phyloP scores from a whole-genome alignment of 106 monocot species.

The Platanthera zijinensis region DNA sequence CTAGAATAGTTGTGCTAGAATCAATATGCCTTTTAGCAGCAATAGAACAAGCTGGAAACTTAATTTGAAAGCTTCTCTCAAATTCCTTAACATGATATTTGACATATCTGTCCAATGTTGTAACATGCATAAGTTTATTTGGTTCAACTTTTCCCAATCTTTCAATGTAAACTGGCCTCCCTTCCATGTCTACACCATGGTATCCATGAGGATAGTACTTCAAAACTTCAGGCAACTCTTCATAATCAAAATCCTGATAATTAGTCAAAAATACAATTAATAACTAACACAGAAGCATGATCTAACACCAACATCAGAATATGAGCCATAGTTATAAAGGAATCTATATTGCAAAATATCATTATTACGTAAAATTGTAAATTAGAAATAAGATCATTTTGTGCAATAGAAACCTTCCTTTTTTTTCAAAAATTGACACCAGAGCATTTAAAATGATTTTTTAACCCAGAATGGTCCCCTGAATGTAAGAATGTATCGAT shows the following conservation, averaged over 20 bases:
- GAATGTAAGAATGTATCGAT: too few species aligned
- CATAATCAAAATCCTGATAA: conserved; percentile 42
- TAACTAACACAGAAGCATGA: neutral
- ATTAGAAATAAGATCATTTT: neutral
- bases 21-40: conserved; percentile 60
- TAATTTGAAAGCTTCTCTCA: conserved; percentile 44
- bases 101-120: conserved; percentile 58
- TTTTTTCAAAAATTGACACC: too few species aligned
- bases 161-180: conserved; percentile 70
- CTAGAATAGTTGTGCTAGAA: conserved; percentile 57
- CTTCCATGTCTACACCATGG: conserved; percentile 67
- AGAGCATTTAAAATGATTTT: too few species aligned
- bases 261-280: neutral
- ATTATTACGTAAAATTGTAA: neutral
- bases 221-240: conserved; percentile 46
- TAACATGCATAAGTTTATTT: conserved; percentile 64
- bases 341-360: neutral
- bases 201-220: conserved; percentile 64
- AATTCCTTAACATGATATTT: conserved; percentile 66
- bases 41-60: conserved; percentile 66
- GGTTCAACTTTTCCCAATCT: conserved; percentile 59
- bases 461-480: too few species aligned
- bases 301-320: neutral
- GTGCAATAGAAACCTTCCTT: too few species aligned
- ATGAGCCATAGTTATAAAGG: neutral